Base-by-base conservation (phyloP, 306 rosid genomes). In the Lablab purpureus region DNA sequence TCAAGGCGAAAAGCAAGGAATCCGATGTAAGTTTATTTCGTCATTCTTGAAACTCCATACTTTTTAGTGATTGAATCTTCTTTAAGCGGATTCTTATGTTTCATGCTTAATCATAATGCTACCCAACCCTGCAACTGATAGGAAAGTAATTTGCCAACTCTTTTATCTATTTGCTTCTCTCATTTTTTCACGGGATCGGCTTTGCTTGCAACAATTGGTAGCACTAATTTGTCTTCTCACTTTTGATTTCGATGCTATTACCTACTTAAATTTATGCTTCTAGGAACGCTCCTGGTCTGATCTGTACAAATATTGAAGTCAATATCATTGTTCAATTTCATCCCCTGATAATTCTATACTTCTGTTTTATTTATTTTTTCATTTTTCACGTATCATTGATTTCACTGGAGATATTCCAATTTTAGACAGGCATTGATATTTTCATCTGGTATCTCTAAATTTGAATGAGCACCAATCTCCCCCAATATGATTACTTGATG, bases 61-160 rank as follows among this genome's bases (percentile, higher is more conserved):
- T 49, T 55, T 58, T 62, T 63, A 63, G 71, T 66, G 52, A 19
- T 65, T 74, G 73, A 79, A 73, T 66, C 56, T 17, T 74, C 69
- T 28, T 78, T 74, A 21, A 59, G 32, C 0, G 27, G 49, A 59
- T 70, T 79, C 25, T 43, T 6, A 45, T 54, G 59, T 22, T 65
- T 71, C 37, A 18, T 65, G 67, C 74, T 76, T 47, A 55, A 80
- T 63, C 76, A 55, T 70, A 63, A 62, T 30, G 51, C 70, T 79
- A 34, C 25, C 45, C 23, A 30, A 21, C 41, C 25, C 51, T 14
- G 51, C 37, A 62, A n/a, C 36, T 34, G 49, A 8, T 45, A 8
- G 18, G 62, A 51, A 41, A 34, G 66, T 70, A 59, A 75, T 67
- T 21, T 62, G 62, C 56, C 62, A 63, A 64, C 49, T 64, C 9